Percentiles rank a stretch among this genome's conserved stretches.
Conservation (phyloP, 805 yeast genomes). For the Candida pseudofarinosa region DNA sequence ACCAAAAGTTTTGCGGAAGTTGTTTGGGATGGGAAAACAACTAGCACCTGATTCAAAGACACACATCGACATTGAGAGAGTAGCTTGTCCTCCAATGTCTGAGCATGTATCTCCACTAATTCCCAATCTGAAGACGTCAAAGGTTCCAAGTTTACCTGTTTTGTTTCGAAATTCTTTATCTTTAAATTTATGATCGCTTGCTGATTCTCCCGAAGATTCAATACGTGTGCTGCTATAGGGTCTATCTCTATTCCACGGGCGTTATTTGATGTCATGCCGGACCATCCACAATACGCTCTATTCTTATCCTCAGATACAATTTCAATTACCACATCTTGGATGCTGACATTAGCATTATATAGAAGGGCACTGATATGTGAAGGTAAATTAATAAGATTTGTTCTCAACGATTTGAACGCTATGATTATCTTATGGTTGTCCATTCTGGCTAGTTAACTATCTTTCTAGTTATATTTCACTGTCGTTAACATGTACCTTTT, state of each 20-base stretch:
- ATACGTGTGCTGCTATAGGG: constrained; percentile 54
- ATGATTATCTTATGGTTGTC: constrained; percentile 31
- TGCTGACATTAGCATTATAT: constrained; percentile 48
- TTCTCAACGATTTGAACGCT: constrained; percentile 31
- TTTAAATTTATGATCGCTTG: constrained; percentile 40
- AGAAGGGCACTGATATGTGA: constrained; percentile 41
- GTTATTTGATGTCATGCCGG: constrained; percentile 46
- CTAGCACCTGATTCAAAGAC: constrained; percentile 50
- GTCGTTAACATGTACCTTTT: background rate
- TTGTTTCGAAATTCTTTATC: constrained; percentile 48
- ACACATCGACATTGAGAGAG: constrained; percentile 81
- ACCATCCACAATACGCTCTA: constrained; percentile 57
- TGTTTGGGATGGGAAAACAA: constrained; percentile 61
- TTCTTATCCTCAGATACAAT: constrained; percentile 21
- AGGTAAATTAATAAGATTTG: constrained; percentile 56
- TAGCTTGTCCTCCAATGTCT: constrained; percentile 65
- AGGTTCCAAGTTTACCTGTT: constrained; percentile 74
- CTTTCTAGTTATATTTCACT: background rate
- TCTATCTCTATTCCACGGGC: constrained; percentile 55
- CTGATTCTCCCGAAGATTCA: constrained; percentile 44
- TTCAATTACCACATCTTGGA: constrained; percentile 58
- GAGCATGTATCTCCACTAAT: constrained; percentile 77
- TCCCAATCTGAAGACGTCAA: constrained; percentile 83
- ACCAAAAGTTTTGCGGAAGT: constrained; percentile 59
- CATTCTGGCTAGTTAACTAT: constrained; percentile 16